Evolutionary conservation across 2,329 filamentous ascomycete genomes (phyloP).

Genomic region (Aschersonia sp.): DNA sequence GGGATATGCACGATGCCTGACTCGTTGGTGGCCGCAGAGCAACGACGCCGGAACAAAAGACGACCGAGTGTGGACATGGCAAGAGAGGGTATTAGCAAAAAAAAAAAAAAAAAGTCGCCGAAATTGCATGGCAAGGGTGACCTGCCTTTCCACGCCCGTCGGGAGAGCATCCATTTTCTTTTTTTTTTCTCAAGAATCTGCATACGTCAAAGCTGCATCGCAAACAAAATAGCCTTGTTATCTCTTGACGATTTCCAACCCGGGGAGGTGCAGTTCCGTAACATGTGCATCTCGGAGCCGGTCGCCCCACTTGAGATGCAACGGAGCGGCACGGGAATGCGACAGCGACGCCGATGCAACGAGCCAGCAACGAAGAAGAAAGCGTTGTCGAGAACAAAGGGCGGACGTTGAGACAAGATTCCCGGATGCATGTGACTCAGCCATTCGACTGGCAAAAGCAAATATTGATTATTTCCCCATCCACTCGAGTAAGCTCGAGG

Average conservation of each 20-base stretch:
- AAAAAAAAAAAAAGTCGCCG: too few relatives aligned
- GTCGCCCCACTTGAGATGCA: conserved; percentile 3
- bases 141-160: too few relatives aligned
- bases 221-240: too few relatives aligned
- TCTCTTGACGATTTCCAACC: not conserved
- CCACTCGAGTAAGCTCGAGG: too few relatives aligned
- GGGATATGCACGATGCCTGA: not conserved
- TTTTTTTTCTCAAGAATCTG: too few relatives aligned
- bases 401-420: not conserved
- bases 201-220: too few relatives aligned
- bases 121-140: too few relatives aligned
- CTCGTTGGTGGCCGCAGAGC: not conserved
- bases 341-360: not conserved
- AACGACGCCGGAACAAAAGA: not conserved
- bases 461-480: too few relatives aligned
- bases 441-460: too few relatives aligned
- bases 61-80: not conserved
- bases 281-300: not conserved
- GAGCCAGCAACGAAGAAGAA: not conserved
- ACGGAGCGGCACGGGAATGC: conserved; percentile 2
- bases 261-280: not conserved
- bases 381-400: not conserved
- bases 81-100: not conserved
- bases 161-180: too few relatives aligned
- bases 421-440: not conserved